Base-by-base conservation (phyloP, 2,329 filamentous ascomycete genomes). In the Podosphaera xanthii region DNA sequence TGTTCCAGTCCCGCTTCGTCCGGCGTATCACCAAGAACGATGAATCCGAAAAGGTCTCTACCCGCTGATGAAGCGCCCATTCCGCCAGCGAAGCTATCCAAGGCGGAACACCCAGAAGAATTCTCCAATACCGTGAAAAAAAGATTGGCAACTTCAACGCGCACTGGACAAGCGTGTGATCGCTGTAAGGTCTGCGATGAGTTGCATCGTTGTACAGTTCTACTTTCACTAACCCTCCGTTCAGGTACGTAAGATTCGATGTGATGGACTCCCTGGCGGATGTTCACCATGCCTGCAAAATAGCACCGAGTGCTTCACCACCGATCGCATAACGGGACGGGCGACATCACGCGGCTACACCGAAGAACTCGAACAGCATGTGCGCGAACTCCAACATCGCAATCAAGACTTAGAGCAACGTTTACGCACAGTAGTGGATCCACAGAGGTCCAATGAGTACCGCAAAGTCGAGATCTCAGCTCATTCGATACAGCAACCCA, bases 91-190 rank as follows among this genome's bases (percentile, higher is more conserved):
- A 69, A 69, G 57, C 61, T 66, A 14, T 46, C 60, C 30, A 67
- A 66, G 53, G 56, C 63, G 4, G 67, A 69, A 57, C 61, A 63
- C 33, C 65, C 67, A 1, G 67, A 69, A 46, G 64, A 69, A 31
- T 70, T 69, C 61, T 70, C 68, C 4, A 67, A 65, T 60, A 69
- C 71, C 12, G 75, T 77, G 54, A 77, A 75, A 70, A 77, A 78
- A 70, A 75, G 75, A 65, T 70, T 80, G 59, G 71, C 73, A 58
- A 72, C 72, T 60, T 78, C 76, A 59, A 76, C 76, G 62, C 74
- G 80, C 60, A 94, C 87, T 0, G 87, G 87, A 8, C 87, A 94
- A 72, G 87, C 87, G 38, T 94, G 87, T 75, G 87, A 94, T 71
- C 78, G 88, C 59, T 94, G 87, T 77, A 92, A 91, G 78, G 84